phyloP scores from a whole-genome alignment of 345 rosid genomes.

The Moricandia moricandioides region DNA sequence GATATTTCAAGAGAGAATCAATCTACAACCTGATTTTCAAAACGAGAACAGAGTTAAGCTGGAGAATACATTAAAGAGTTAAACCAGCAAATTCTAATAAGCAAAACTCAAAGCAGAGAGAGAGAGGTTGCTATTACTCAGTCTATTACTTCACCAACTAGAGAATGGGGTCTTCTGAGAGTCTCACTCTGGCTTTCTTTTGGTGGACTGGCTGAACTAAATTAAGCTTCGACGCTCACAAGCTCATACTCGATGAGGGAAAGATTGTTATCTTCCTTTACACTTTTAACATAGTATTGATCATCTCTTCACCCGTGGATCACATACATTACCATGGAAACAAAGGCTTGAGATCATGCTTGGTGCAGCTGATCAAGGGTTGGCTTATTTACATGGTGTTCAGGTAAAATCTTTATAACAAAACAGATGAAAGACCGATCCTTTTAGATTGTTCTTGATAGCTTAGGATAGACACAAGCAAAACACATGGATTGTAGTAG shows the following conservation, averaged over 20 bases:
- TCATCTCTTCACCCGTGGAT: constrained; percentile 64
- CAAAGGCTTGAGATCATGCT: constrained; percentile 61
- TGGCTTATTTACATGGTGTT: constrained; percentile 76
- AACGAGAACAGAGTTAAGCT: constrained; percentile 13
- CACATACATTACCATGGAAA: constrained; percentile 60
- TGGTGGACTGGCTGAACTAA: neutral
- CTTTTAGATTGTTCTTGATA: neutral
- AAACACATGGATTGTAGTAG: neutral
- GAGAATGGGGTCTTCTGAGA: neutral
- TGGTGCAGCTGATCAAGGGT: constrained; percentile 83
- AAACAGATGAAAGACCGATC: neutral
- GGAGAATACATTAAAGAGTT: constrained; percentile 15
- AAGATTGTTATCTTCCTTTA: constrained; percentile 79
- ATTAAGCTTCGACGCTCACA: constrained; percentile 51
- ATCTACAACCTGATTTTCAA: neutral
- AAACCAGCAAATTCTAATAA: constrained; percentile 14
- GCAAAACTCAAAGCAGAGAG: constrained; percentile 20
- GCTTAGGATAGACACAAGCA: neutral
- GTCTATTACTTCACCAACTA: constrained; percentile 8
- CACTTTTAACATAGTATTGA: too few relatives aligned
- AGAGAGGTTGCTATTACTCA: neutral
- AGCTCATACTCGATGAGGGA: constrained; percentile 71
- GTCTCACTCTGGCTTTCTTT: constrained; percentile 8
- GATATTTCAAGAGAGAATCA: constrained; percentile 4
- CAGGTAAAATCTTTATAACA: constrained; percentile 48